Evolutionary conservation across 805 yeast genomes (phyloP).

Genomic region (Yarrowia deformans): DNA sequence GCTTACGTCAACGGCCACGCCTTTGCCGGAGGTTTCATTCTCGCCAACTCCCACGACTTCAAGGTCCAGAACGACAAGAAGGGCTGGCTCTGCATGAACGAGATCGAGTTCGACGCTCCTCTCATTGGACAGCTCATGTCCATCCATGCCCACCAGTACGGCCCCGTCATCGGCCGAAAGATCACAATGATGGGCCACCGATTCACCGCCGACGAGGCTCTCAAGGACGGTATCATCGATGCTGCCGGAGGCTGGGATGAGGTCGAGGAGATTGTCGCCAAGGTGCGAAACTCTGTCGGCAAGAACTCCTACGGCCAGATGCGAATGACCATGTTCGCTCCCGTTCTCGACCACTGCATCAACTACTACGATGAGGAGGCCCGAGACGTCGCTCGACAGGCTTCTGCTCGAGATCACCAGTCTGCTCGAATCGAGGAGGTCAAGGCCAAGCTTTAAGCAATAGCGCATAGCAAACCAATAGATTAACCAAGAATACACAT

Average conservation of each 20-base stretch:
- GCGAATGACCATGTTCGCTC: slow-evolving; percentile 34
- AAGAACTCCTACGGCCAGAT: slow-evolving; percentile 35
- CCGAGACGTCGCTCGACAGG: slow-evolving; percentile 36
- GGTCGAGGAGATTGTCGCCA: slow-evolving; percentile 48
- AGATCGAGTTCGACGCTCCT: slow-evolving; percentile 53
- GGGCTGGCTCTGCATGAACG: slow-evolving; percentile 54
- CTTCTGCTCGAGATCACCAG: slow-evolving; percentile 29
- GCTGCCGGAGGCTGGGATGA: slow-evolving; percentile 50
- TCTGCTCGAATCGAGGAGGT: slow-evolving; percentile 31
- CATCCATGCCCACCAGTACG: slow-evolving; percentile 49
- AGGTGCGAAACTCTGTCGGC: slow-evolving; percentile 38
- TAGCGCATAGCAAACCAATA: neutral
- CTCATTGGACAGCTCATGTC: slow-evolving; percentile 51
- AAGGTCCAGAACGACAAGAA: slow-evolving; percentile 52
- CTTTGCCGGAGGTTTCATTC: slow-evolving; percentile 54
- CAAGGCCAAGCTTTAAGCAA: slow-evolving; percentile 30
- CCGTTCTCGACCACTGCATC: slow-evolving; percentile 34
- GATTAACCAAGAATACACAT: neutral
- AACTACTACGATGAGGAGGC: slow-evolving; percentile 37
- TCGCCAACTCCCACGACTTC: slow-evolving; percentile 53
- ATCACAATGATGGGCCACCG: slow-evolving; percentile 50
- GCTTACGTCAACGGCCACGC: slow-evolving; percentile 54
- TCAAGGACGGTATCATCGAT: slow-evolving; percentile 48
- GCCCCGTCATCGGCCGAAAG: slow-evolving; percentile 47
- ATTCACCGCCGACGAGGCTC: slow-evolving; percentile 48